phyloP scores from a whole-genome alignment of 371 early-diverging fungal species.

The Apophysomyces elegans region DNA sequence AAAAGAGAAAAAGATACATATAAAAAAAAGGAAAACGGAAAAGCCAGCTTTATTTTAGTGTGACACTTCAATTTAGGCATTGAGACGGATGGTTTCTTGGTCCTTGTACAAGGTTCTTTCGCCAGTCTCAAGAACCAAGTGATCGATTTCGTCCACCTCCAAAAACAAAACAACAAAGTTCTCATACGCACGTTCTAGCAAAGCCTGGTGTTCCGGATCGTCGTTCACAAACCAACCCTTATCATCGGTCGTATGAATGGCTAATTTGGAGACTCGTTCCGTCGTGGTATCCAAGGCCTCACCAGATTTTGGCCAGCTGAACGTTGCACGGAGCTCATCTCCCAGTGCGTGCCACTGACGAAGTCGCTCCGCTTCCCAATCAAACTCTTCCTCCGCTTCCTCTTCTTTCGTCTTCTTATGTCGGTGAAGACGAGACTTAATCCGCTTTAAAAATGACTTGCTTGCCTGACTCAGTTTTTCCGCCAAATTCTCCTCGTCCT shows the following conservation, averaged over 20 bases:
- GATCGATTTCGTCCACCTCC: slow-evolving; percentile 34
- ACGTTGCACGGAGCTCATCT: slow-evolving; percentile 33
- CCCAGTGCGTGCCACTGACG: slow-evolving; percentile 30
- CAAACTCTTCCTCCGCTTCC: slow-evolving; percentile 28
- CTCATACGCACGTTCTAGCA: slow-evolving; percentile 30
- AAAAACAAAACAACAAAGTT: slow-evolving; percentile 37
- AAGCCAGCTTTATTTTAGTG: slow-evolving; percentile 8
- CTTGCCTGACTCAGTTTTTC: slow-evolving; percentile 13
- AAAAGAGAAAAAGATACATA: slow-evolving; percentile 1
- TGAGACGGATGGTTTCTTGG: neutral
- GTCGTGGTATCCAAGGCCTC: neutral
- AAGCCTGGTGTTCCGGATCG: slow-evolving; percentile 18
- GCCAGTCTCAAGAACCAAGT: slow-evolving; percentile 18
- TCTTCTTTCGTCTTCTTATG: slow-evolving; percentile 3
- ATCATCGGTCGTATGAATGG: slow-evolving; percentile 21
- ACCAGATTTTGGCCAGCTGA: slow-evolving; percentile 4
- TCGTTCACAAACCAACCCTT: slow-evolving; percentile 19
- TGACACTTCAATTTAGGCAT: slow-evolving; percentile 8
- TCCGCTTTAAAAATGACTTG: slow-evolving; percentile 29
- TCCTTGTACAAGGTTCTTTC: slow-evolving; percentile 15
- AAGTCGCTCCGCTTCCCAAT: slow-evolving; percentile 40
- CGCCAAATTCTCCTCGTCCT: slow-evolving; percentile 1
- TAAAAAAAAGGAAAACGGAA: slow-evolving; percentile 6
- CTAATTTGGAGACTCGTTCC: neutral
- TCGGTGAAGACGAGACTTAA: slow-evolving; percentile 7